Conservation (phyloP, 345 rosid species). For the Murraya paniculata region DNA sequence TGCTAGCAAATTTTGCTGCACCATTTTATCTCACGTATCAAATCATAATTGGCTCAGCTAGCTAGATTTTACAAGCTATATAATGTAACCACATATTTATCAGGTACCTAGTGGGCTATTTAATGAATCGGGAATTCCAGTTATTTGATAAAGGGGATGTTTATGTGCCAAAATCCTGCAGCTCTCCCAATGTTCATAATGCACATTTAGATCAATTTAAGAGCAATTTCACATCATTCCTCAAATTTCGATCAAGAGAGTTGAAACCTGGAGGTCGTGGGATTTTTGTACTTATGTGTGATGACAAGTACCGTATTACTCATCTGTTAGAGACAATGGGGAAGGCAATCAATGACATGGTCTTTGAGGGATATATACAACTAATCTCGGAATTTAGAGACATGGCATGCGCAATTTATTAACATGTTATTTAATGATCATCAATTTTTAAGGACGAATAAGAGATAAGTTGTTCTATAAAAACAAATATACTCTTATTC, state of each 20-base stretch:
- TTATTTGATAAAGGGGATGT: neutral
- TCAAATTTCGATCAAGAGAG: neutral
- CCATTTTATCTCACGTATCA: too few relatives aligned
- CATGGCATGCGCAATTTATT: too few relatives aligned
- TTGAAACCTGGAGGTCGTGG: neutral
- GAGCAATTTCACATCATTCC: neutral
- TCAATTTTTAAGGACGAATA: too few relatives aligned
- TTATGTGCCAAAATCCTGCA: neutral
- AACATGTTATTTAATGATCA: too few relatives aligned
- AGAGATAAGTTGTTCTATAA: neutral
- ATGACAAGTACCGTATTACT: neutral
- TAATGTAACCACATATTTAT: too few relatives aligned
- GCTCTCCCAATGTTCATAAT: neutral
- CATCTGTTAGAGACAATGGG: neutral
- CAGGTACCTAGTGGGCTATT: neutral
- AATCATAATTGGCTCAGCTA: too few relatives aligned
- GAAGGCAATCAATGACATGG: neutral
- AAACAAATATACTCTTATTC: too few relatives aligned
- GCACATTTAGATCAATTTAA: neutral
- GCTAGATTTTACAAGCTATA: too few relatives aligned
- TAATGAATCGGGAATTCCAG: neutral
- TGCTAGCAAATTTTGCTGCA: too few relatives aligned
- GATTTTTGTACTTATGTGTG: neutral
- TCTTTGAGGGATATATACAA: neutral
- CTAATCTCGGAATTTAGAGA: neutral